Percentiles rank a stretch among this genome's conserved stretches.
These are phyloP conservation scores for Vigna hirtella DNA, from an alignment of 306 rosid species.

Conservation along the genomic window DNA sequence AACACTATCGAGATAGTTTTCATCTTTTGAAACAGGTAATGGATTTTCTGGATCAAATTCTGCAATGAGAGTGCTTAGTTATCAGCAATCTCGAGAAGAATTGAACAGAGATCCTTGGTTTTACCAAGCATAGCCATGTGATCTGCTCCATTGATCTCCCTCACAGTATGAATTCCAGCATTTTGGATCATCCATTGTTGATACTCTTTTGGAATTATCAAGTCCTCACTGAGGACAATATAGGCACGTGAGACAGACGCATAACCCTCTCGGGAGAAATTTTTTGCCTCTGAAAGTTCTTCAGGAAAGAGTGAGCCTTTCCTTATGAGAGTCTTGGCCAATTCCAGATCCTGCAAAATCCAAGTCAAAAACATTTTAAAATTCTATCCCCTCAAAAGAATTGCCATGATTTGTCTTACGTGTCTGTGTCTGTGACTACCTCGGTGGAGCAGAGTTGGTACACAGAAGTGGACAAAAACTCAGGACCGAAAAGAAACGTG, in stretches of 20 bases:
- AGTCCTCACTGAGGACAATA: slow-evolving; percentile 46
- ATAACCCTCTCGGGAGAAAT: slow-evolving; percentile 50
- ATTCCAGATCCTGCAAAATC: slow-evolving; percentile 60
- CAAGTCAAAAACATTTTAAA: background rate
- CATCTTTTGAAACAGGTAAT: background rate
- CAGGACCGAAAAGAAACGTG: slow-evolving; percentile 52
- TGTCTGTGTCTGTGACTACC: slow-evolving; percentile 40
- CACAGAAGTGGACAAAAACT: slow-evolving; percentile 38
- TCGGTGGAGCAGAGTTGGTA: slow-evolving; percentile 63
- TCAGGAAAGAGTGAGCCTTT: slow-evolving; percentile 51
- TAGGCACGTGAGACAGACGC: slow-evolving; percentile 53
- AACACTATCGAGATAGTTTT: too few relatives aligned
- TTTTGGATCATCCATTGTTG: slow-evolving; percentile 66
- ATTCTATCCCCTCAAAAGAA: background rate
- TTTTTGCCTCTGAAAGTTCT: slow-evolving; percentile 47
- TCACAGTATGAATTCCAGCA: slow-evolving; percentile 46
- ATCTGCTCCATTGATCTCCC: slow-evolving; percentile 57
- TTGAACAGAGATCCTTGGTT: slow-evolving; percentile 41
- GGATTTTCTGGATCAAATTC: background rate
- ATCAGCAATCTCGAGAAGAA: slow-evolving; percentile 50
- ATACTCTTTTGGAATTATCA: slow-evolving; percentile 35
- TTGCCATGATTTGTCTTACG: background rate
- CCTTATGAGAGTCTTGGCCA: slow-evolving; percentile 50
- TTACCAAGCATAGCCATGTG: slow-evolving; percentile 55
- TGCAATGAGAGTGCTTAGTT: background rate